Percentiles rank a stretch among this genome's conserved stretches.
Evolutionary conservation across 2,329 filamentous ascomycete species (phyloP).

Genomic region (Aspergillus luchuensis): DNA sequence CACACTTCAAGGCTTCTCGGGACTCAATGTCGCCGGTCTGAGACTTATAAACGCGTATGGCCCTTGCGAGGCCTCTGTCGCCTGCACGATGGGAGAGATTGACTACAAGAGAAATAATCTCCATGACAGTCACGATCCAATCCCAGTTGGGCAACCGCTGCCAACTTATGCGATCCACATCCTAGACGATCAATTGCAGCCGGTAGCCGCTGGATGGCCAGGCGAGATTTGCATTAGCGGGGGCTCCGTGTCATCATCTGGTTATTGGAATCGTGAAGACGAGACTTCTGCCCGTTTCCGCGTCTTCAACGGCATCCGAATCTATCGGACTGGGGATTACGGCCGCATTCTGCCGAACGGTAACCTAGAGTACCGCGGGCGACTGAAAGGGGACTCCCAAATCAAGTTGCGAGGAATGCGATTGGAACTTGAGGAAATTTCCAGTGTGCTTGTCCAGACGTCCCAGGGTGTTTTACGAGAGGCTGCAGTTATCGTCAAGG

Average conservation of each 20-base stretch:
- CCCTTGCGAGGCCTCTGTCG: constrained; percentile 14
- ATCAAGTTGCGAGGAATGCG: constrained; percentile 15
- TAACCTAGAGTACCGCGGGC: constrained; percentile 10
- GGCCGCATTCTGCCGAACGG: constrained; percentile 13
- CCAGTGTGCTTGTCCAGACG: constrained; percentile 7
- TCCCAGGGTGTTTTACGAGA: constrained; percentile 7
- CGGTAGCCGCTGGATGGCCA: constrained; percentile 12
- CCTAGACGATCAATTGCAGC: constrained; percentile 4
- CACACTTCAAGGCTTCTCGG: background rate
- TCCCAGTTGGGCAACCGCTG: constrained; percentile 10
- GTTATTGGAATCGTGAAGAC: background rate
- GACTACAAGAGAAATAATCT: too few relatives aligned
- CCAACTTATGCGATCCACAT: constrained; percentile 13
- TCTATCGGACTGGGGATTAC: constrained; percentile 15
- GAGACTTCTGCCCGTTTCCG: background rate
- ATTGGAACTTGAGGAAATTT: constrained; percentile 10
- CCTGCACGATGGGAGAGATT: background rate
- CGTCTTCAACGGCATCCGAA: background rate
- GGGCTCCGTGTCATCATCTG: constrained; percentile 8
- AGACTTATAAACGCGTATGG: constrained; percentile 18
- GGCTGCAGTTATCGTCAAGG: constrained; percentile 6
- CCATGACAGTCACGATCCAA: background rate
- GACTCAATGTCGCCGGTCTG: background rate
- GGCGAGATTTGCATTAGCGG: constrained; percentile 14
- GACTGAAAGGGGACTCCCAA: constrained; percentile 14